These are phyloP conservation scores for Exobasidium rhododendri DNA, from an alignment of 1,284 basidiomycete species.

Conservation along the genomic window DNA sequence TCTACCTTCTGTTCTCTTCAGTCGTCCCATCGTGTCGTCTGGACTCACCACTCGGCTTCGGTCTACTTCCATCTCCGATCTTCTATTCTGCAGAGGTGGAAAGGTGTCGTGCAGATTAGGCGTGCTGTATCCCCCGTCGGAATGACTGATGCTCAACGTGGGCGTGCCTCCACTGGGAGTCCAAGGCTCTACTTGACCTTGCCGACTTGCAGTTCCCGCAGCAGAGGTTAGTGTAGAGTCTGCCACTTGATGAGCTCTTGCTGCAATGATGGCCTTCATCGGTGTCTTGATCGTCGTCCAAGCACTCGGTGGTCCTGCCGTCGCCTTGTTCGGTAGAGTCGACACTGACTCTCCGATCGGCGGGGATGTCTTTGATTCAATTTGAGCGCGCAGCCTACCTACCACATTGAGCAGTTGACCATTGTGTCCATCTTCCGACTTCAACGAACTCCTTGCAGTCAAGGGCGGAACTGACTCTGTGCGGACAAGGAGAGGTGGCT, in stretches of 20 bases:
- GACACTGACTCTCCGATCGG: not conserved
- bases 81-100: conserved; percentile 18
- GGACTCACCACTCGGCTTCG: conserved; percentile 20
- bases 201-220: too few species aligned
- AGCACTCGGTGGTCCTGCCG: not conserved
- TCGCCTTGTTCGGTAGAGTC: not conserved
- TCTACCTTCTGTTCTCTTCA: conserved; percentile 34
- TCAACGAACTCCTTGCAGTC: not conserved
- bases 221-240: too few species aligned
- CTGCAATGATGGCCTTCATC: not conserved
- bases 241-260: not conserved
- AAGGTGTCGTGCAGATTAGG: conserved; percentile 6
- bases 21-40: conserved; percentile 20
- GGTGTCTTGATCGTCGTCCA: not conserved
- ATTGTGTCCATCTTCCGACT: not conserved
- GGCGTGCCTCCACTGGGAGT: conserved; percentile 7
- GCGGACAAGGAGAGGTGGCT: not conserved
- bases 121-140: not conserved
- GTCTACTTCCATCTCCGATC: conserved; percentile 32
- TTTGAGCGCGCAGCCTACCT: conserved; percentile 7
- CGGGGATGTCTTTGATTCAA: not conserved
- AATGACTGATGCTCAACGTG: conserved; percentile 14
- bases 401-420: not conserved
- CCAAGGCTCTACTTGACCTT: conserved; percentile 1
- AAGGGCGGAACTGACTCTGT: not conserved